Evolutionary conservation across 1,284 basidiomycete genomes (phyloP).

Genomic region (Cronartium ribicola): DNA sequence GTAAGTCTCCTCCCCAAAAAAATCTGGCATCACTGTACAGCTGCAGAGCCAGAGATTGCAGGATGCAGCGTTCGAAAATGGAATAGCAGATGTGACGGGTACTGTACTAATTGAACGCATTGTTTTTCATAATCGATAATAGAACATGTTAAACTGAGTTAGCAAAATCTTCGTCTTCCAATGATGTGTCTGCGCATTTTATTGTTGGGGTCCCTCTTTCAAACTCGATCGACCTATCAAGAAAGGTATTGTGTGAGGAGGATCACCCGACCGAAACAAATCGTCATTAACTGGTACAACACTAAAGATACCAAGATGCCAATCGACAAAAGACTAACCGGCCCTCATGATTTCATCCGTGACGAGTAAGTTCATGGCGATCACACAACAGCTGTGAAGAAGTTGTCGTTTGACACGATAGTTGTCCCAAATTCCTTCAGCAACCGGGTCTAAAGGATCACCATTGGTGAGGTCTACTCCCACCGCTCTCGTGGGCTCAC

Average conservation of each 20-base stretch:
- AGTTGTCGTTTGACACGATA: constrained; percentile 98
- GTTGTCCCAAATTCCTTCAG: constrained; percentile 97
- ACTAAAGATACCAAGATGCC: no score
- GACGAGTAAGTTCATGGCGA: constrained; percentile 82
- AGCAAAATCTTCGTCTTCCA: not conserved
- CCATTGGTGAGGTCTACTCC: constrained; percentile 90
- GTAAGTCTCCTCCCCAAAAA: no score
- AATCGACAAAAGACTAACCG: constrained; percentile 54
- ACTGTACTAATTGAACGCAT: no score
- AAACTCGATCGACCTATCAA: constrained; percentile 39
- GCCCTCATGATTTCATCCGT: constrained; percentile 59
- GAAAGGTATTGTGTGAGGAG: not conserved
- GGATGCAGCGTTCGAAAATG: no score
- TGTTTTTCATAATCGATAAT: not conserved
- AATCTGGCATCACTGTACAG: no score
- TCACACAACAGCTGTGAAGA: constrained; percentile 90
- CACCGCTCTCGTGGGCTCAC: constrained; percentile 62
- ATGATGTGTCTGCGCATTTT: not conserved
- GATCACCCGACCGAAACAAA: no score
- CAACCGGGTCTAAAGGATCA: constrained; percentile 91
- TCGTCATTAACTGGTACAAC: no score
- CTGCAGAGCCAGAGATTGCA: no score
- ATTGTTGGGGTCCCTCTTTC: constrained; percentile 40
- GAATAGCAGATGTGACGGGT: no score
- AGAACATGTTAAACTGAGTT: not conserved